Base-by-base conservation (phyloP, 495 filamentous ascomycete species). In the Podospora fimiseda region DNA sequence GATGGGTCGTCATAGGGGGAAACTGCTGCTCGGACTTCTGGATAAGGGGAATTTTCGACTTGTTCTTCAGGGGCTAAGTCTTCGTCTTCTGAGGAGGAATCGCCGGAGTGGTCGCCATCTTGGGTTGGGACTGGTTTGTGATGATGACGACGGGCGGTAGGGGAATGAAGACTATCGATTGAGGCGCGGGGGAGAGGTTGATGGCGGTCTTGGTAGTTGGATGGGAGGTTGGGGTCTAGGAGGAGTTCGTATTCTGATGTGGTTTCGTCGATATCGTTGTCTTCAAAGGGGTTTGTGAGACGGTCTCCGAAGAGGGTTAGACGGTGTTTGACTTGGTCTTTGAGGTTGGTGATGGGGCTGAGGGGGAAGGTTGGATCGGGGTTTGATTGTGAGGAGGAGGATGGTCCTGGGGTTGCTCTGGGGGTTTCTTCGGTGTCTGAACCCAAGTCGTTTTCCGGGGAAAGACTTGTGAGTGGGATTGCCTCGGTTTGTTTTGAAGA, bases 41-140 rank as follows among this genome's bases (percentile, higher is more conserved):
- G 80, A 57, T 89, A 90, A 0, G 84, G 84, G 3, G 86, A 89
- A 62, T 89, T 68, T 53, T 77, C 74, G 42, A 66, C 60, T 22
- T 66, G 64, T 27, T 66, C 70, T 1, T 56, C 46, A 0, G 56
- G 58, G 19, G 46, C 46, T 6, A 20, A 16, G n/a, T 16, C 20
- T 20, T 16, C 15, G 41, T 43, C 41, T 4, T 43, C 15, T 6
- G 38, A 41, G 38, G 23, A 44, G 5, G n/a, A 16, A 23, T 43
- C 55, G 18, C 48, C 55, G 41, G 13, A 42, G 3, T 36, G 36
- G 9, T 33, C 43, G 55, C 14, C 48, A 30, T 51, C 37, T 27
- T 39, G 8, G 48, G 37, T 40, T 67, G 65, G 41, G 77, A 69
- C 48, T 72, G 66, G 49, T 69, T 68, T 51, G 64, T 60, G 50